A percentile compares a stretch with the other conserved stretches of the same genome.
phyloP scores from a whole-genome alignment of 1,284 basidiomycete species.

The Ganoderma meredithae region DNA sequence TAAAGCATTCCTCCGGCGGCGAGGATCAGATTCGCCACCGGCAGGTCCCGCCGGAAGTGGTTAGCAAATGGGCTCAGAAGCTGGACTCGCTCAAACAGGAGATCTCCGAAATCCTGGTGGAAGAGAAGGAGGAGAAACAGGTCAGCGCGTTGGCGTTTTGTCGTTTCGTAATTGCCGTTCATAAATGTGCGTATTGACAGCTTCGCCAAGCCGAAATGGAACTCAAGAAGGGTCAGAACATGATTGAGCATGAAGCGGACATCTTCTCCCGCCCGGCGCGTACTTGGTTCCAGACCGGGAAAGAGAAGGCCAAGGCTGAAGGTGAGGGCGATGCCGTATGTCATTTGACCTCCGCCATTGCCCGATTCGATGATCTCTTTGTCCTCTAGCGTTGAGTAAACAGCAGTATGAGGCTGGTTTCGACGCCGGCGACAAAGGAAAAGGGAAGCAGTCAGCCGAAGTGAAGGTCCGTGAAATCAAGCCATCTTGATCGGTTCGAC shows the following conservation, averaged over 20 bases:
- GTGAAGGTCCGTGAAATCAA: conserved; percentile 40
- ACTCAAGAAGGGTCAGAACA: conserved; percentile 93
- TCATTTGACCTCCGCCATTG: conserved; percentile 17
- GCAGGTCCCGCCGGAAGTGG: conserved; percentile 83
- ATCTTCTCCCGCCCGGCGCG: conserved; percentile 94
- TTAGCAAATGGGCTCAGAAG: conserved; percentile 76
- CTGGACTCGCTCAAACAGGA: conserved; percentile 82
- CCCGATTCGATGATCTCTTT: conserved; percentile 7
- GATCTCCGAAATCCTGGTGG: conserved; percentile 83
- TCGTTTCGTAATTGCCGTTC: conserved; percentile 17
- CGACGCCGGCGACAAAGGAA: conserved; percentile 35
- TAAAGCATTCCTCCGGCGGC: conserved; percentile 83
- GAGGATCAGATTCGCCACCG: conserved; percentile 91
- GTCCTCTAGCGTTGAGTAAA: conserved; percentile 71
- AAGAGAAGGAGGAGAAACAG: conserved; percentile 97
- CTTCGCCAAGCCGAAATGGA: conserved; percentile 96
- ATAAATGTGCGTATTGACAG: conserved; percentile 46
- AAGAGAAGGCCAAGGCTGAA: conserved; percentile 85
- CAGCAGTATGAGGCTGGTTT: conserved; percentile 70
- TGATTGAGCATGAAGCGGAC: conserved; percentile 94
- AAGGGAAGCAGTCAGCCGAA: conserved; percentile 39
- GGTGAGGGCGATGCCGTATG: conserved; percentile 53
- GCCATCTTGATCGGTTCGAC: conserved; percentile 22
- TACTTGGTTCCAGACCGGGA: conserved; percentile 96
- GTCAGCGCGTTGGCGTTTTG: conserved; percentile 47